Evolutionary conservation across 2,329 filamentous ascomycete genomes (phyloP).

Genomic region (Scytalidium lignicola): DNA sequence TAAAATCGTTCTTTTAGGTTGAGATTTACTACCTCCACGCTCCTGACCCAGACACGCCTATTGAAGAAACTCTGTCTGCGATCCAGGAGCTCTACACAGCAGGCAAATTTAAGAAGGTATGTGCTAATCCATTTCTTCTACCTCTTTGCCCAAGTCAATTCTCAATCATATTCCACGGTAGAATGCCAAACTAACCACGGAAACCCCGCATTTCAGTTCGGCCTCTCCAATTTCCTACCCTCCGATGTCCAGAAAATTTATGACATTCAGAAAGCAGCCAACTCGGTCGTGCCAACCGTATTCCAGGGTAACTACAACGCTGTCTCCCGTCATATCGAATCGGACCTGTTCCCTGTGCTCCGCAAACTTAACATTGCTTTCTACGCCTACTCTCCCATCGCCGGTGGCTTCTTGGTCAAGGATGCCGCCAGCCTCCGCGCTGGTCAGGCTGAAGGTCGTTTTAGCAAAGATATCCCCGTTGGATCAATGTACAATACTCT

Average conservation of each 20-base stretch:
- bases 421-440: conserved; percentile 5
- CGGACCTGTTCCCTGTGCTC: conserved; percentile 53
- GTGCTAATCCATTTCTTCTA: conserved; percentile 1
- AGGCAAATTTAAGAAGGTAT: conserved; percentile 29
- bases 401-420: conserved; percentile 55
- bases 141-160: neutral
- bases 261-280: conserved; percentile 21
- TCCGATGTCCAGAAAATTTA: conserved; percentile 26
- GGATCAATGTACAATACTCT: conserved; percentile 18
- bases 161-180: neutral
- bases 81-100: conserved; percentile 27
- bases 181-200: neutral
- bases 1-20: conserved; percentile 16
- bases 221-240: conserved; percentile 29
- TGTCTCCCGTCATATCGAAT: conserved; percentile 47
- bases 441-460: conserved; percentile 18
- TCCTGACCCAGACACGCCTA: conserved; percentile 26
- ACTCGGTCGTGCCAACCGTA: conserved; percentile 27
- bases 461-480: conserved; percentile 7
- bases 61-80: conserved; percentile 28
- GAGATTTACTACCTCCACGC: conserved; percentile 30
- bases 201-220: conserved; percentile 17
- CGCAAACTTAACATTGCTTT: conserved; percentile 37
- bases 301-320: conserved; percentile 31
- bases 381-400: conserved; percentile 58